A percentile compares a stretch with the other conserved stretches of the same genome.
These are phyloP conservation scores for Funneliformis caledonium DNA, from an alignment of 371 early-diverging fungal species.

Conservation along the genomic window DNA sequence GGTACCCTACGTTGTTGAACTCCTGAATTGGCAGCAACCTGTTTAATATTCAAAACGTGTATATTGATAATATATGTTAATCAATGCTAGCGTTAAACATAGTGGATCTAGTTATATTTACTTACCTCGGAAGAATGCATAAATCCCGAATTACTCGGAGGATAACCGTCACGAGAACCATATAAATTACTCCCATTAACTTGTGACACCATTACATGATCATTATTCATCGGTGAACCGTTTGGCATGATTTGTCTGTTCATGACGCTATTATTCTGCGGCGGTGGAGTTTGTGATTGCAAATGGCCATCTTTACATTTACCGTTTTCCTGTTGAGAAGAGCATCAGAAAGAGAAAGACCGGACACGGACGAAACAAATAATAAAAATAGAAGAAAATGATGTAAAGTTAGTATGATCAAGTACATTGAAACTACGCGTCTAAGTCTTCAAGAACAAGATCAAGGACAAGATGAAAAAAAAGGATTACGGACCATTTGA, in stretches of 20 bases:
- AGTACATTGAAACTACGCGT: neutral
- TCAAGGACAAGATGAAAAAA: neutral
- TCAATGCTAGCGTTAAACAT: neutral
- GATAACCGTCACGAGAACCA: neutral
- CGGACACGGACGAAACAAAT: neutral
- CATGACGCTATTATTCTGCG: neutral
- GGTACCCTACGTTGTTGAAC: conserved; percentile 17
- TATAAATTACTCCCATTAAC: conserved; percentile 29
- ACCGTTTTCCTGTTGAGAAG: neutral
- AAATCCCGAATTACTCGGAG: conserved; percentile 12
- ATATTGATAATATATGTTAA: neutral
- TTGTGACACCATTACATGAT: conserved; percentile 15
- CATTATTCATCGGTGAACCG: conserved; percentile 29
- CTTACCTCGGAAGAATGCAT: conserved; percentile 28
- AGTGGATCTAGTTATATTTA: neutral
- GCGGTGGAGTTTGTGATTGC: conserved; percentile 5
- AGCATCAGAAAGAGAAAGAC: neutral
- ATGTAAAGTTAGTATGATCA: neutral
- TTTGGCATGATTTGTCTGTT: neutral
- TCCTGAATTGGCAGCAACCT: neutral
- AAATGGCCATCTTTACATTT: conserved; percentile 5
- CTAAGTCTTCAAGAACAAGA: neutral
- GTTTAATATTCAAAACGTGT: neutral
- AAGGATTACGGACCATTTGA: conserved; percentile 43
- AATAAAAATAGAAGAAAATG: neutral